phyloP scores from a whole-genome alignment of 805 yeast genomes.

The Spathaspora hagerdaliae region DNA sequence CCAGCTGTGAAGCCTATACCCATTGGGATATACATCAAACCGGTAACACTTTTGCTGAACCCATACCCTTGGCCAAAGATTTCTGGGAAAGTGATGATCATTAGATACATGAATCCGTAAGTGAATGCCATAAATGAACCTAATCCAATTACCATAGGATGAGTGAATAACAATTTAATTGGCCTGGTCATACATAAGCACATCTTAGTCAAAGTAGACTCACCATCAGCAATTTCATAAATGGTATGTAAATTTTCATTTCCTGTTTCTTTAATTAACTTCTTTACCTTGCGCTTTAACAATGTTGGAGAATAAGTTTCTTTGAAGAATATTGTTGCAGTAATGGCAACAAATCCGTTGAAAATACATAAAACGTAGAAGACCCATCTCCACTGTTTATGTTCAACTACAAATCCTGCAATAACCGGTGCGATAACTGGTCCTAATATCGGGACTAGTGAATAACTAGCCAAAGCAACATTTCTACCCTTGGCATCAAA shows the following conservation, averaged over 20 bases:
- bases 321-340: constrained; percentile 25
- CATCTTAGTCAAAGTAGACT: constrained; percentile 18
- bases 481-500: constrained; percentile 30
- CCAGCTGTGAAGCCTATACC: constrained; percentile 35
- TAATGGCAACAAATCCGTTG: constrained; percentile 29
- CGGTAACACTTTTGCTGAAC: constrained; percentile 23
- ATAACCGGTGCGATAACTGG: constrained; percentile 38
- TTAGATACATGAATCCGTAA: constrained; percentile 39
- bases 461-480: constrained; percentile 32
- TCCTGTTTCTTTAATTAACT: constrained; percentile 29
- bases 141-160: constrained; percentile 37
- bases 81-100: constrained; percentile 37
- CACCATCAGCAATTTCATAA: constrained; percentile 30
- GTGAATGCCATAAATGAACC: constrained; percentile 41
- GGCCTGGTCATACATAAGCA: constrained; percentile 28
- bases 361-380: constrained; percentile 31
- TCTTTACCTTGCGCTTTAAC: constrained; percentile 22
- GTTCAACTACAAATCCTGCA: constrained; percentile 31
- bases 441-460: constrained; percentile 34
- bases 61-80: constrained; percentile 29
- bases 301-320: constrained; percentile 37
- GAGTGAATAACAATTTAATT: constrained; percentile 25
- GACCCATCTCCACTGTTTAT: constrained; percentile 34
- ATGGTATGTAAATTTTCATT: constrained; percentile 34
- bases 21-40: constrained; percentile 38